phyloP scores from a whole-genome alignment of 345 rosid genomes.

The Corchorus capsularis region DNA sequence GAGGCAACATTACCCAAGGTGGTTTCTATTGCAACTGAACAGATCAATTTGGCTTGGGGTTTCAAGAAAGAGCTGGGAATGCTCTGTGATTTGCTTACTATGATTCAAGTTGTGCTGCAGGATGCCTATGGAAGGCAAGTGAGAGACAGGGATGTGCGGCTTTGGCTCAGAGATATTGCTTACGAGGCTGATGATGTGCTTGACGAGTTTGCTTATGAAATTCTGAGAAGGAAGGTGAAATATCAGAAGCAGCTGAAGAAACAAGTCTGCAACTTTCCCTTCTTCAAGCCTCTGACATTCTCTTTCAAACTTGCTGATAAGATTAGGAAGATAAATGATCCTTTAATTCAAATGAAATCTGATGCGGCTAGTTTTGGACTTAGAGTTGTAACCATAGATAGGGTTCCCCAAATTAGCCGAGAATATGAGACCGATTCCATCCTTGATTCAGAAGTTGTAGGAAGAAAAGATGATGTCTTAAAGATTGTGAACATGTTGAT shows the following conservation, averaged over 20 bases:
- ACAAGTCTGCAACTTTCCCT: not conserved
- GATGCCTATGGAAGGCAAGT: slow-evolving; percentile 13
- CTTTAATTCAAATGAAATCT: not conserved
- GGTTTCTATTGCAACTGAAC: slow-evolving; percentile 1
- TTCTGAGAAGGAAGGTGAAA: not conserved
- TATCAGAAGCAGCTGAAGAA: not conserved
- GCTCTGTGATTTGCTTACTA: not conserved
- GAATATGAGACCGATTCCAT: not conserved
- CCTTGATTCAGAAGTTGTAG: slow-evolving; percentile 12
- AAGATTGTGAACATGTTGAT: slow-evolving; percentile 13
- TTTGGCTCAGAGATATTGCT: slow-evolving; percentile 14
- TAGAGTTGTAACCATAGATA: not conserved
- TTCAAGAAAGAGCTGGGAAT: not conserved
- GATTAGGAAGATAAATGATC: not conserved
- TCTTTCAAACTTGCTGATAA: not conserved
- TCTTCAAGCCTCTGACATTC: not conserved
- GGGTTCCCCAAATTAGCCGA: not conserved
- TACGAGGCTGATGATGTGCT: slow-evolving; percentile 12
- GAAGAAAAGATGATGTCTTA: slow-evolving; percentile 19
- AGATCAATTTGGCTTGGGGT: not conserved
- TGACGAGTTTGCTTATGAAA: slow-evolving; percentile 15
- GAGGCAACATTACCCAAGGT: not conserved
- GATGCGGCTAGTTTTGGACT: not conserved
- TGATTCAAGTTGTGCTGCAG: slow-evolving; percentile 13
- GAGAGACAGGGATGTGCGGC: not conserved